Evolutionary conservation across 768 basidiomycete genomes (phyloP).

Genomic region (Rubroboletus pulcherrimus): DNA sequence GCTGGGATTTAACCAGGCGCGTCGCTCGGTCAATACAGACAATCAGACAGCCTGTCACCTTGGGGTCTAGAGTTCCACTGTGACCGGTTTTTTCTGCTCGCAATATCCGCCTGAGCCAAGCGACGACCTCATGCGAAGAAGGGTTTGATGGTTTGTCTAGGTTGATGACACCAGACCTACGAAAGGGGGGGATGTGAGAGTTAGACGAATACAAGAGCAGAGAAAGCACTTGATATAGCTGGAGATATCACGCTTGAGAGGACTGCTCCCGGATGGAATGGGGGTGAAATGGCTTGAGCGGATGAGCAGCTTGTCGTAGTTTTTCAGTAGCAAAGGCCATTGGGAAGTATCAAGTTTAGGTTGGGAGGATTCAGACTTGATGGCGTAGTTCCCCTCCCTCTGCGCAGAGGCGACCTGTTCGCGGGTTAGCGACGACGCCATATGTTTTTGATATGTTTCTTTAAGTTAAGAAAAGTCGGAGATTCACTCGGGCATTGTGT

Average conservation of each 20-base stretch:
- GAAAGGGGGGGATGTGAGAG: constrained; percentile 1
- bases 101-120: constrained; percentile 96
- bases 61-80: constrained; percentile 97
- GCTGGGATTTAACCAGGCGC: constrained; percentile 95
- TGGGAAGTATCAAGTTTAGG: constrained; percentile 90
- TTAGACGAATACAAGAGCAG: background rate
- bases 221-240: constrained; percentile 81
- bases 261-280: constrained; percentile 90
- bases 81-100: constrained; percentile 98
- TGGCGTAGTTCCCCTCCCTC: constrained; percentile 69
- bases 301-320: constrained; percentile 95
- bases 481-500: constrained; percentile 16
- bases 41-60: constrained; percentile 97
- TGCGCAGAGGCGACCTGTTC: constrained; percentile 74
- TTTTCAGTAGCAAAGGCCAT: constrained; percentile 97
- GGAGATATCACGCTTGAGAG: constrained; percentile 89
- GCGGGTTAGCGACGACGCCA: constrained; percentile 43
- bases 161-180: constrained; percentile 97
- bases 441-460: constrained; percentile 3
- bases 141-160: constrained; percentile 99
- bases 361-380: constrained; percentile 71
- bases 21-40: constrained; percentile 99
- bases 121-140: constrained; percentile 98
- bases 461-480: background rate
- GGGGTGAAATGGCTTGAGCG: constrained; percentile 98